phyloP scores from a whole-genome alignment of 495 filamentous ascomycete genomes.

The Aspergillus funiculosus region DNA sequence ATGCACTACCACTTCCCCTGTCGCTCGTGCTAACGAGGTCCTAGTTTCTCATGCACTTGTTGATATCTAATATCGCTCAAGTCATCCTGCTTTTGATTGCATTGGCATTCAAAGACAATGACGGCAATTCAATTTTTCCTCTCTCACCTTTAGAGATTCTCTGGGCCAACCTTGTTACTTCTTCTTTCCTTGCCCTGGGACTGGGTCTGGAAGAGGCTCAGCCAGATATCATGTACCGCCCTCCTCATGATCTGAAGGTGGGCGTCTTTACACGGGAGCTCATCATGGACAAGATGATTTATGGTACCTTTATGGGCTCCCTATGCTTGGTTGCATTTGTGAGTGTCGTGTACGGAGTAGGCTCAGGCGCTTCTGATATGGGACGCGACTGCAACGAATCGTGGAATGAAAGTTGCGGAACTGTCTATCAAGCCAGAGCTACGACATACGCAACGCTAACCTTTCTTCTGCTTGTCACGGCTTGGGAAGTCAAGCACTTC shows the following conservation, averaged over 20 bases:
- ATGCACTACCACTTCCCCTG: neutral
- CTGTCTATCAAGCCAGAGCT: constrained; percentile 70
- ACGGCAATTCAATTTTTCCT: constrained; percentile 64
- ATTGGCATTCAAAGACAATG: constrained; percentile 62
- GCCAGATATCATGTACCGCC: constrained; percentile 62
- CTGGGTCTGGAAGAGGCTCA: constrained; percentile 65
- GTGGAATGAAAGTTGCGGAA: constrained; percentile 49
- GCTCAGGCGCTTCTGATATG: constrained; percentile 52
- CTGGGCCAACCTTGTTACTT: constrained; percentile 76
- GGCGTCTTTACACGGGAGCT: constrained; percentile 70
- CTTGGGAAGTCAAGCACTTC: constrained; percentile 72
- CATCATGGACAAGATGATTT: constrained; percentile 66
- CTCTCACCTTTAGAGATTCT: constrained; percentile 69
- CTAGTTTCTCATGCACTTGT: constrained; percentile 63
- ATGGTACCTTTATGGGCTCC: constrained; percentile 62
- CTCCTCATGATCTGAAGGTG: constrained; percentile 58
- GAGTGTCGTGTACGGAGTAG: constrained; percentile 60
- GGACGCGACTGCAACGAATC: constrained; percentile 61
- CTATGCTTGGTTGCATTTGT: constrained; percentile 64
- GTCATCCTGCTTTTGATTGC: constrained; percentile 66
- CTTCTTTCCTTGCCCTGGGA: constrained; percentile 68
- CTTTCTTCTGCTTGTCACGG: constrained; percentile 64
- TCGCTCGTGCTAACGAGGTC: neutral
- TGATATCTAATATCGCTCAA: constrained; percentile 69
- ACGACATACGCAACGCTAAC: constrained; percentile 73